Evolutionary conservation across 768 basidiomycete species (phyloP), one percentile per base, ranked within the genome.

Genomic region (Boletus tomentosulus): DNA sequence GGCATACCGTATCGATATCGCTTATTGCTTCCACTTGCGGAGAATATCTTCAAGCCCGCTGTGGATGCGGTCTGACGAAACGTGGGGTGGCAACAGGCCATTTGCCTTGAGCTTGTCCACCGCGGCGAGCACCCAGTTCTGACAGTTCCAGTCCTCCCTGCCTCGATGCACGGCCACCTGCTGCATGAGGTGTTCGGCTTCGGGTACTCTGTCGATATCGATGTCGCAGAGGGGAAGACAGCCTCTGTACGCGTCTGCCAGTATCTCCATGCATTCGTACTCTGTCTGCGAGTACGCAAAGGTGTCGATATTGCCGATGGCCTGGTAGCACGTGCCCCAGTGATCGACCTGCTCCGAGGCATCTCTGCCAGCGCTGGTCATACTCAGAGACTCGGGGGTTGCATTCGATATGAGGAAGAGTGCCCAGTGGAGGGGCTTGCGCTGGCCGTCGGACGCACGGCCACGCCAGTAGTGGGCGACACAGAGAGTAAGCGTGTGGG

Each of bases 71-170:
- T 60, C 56, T 8, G 63, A 49, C 39, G 65, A 57, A 27, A 67
- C 34, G 27, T 59, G 56, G 7, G 55, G 34, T 24, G 51, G 56
- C 43, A 71, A 42, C 45, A 62, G 27, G 41, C 35, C 54, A 6
- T 53, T 50, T 7, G 46, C 50, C 50, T 47, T 66, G 51, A 71
- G 58, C 38, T 55, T 56, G 34, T 67, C 67, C 1, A 68, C 55
- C 6, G 66, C 59, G 4, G 48, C 56, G 25, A 63, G 60, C 9
- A 67, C 65, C 66, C 68, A 70, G 46, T 22, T 68, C 54, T 69
- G 70, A 31, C 62, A 66, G 10, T 69, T 70, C 70, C 70, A 69
- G 38, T 70, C 63, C 56, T 65, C 63, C 37, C 54, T 66, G 48
- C 57, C 60, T n/a, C 60, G 62, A 52, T 62, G 57, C 16, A 67